phyloP scores from a whole-genome alignment of 2,329 filamentous ascomycete genomes.

The Cercospora canescens region DNA sequence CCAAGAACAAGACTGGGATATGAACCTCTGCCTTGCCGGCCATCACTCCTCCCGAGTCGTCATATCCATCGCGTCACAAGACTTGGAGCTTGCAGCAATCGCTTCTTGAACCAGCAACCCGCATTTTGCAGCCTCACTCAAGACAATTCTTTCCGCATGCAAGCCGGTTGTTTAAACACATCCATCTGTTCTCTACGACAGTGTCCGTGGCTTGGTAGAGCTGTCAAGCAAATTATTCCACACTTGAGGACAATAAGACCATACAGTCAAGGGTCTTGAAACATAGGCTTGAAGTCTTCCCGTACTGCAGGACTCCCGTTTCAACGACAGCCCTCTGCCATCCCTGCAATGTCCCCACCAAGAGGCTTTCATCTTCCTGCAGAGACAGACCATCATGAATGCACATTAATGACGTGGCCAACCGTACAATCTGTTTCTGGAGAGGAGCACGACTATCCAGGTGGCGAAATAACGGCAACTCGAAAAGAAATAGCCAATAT shows the following conservation, averaged over 20 bases:
- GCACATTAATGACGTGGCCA: constrained; percentile 19
- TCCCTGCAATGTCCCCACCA: background rate
- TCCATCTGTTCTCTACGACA: background rate
- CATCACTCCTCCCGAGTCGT: background rate
- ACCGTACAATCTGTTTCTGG: constrained; percentile 6
- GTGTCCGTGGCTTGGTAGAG: background rate
- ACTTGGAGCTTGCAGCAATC: background rate
- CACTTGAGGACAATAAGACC: background rate
- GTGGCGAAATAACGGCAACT: constrained; percentile 2
- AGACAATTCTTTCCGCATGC: background rate
- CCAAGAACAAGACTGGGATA: background rate
- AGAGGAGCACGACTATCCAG: constrained; percentile 2
- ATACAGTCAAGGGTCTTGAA: background rate
- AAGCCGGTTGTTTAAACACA: background rate
- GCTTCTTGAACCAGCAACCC: background rate
- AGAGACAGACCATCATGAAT: constrained; percentile 11
- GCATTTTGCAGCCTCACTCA: background rate
- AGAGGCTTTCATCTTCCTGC: constrained; percentile 12
- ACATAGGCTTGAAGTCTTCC: background rate
- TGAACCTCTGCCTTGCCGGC: background rate
- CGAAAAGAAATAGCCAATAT: constrained; percentile 12
- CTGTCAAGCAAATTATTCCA: background rate
- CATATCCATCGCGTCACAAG: background rate
- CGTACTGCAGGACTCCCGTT: background rate
- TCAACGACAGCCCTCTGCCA: background rate